These are phyloP conservation scores for Thermochaetoides thermophila DNA, from an alignment of 495 filamentous ascomycete species.

Conservation along the genomic window DNA sequence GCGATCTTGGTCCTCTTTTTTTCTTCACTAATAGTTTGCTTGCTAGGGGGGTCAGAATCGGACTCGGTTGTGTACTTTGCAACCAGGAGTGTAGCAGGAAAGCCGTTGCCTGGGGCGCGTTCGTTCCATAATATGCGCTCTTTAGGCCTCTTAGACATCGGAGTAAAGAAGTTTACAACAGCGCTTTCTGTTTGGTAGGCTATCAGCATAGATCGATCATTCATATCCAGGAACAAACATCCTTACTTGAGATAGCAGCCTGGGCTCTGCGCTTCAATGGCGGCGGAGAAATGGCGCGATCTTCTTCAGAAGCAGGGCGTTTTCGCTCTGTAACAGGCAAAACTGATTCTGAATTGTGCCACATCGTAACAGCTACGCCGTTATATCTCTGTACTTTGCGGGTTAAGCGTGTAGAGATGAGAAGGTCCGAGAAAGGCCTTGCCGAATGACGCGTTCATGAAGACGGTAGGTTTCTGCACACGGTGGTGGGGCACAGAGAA, in stretches of 20 bases:
- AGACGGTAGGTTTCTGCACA: too few relatives aligned
- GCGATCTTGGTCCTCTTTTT: constrained; percentile 46
- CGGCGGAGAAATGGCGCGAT: constrained; percentile 41
- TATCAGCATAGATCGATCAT: background rate
- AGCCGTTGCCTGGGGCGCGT: constrained; percentile 31
- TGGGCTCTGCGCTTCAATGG: constrained; percentile 46
- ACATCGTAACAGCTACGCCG: too few relatives aligned
- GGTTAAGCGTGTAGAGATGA: too few relatives aligned
- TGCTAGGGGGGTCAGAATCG: too few relatives aligned
- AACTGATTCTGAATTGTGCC: background rate
- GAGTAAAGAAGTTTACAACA: constrained; percentile 79
- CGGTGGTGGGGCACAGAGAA: too few relatives aligned
- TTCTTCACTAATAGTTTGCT: too few relatives aligned
- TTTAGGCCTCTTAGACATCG: constrained; percentile 69
- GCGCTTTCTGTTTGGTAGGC: constrained; percentile 37
- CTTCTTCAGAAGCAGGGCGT: constrained; percentile 11
- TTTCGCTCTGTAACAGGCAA: constrained; percentile 2
- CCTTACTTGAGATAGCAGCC: constrained; percentile 56
- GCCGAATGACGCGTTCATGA: too few relatives aligned
- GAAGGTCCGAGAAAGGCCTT: too few relatives aligned
- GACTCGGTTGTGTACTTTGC: constrained; percentile 51
- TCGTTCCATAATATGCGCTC: constrained; percentile 62
- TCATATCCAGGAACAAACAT: background rate
- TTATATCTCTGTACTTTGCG: too few relatives aligned
- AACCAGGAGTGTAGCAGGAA: constrained; percentile 49